Evolutionary conservation across 176 grass and related monocot genomes (phyloP).

Genomic region (Tillandsia fasciculata): DNA sequence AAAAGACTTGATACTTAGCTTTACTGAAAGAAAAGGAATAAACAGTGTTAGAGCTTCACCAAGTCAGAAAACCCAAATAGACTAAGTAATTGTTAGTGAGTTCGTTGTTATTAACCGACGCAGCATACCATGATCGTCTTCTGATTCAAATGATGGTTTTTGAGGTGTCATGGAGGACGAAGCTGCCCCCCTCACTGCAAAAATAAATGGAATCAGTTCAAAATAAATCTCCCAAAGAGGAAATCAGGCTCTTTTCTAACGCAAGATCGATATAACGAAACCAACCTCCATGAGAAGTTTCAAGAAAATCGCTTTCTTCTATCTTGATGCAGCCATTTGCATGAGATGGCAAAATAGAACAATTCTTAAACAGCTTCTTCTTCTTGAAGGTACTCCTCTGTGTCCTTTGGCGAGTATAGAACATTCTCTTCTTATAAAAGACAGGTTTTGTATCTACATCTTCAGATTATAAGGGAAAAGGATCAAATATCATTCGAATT

Average conservation of each 20-base stretch:
- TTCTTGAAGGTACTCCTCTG: slow-evolving; percentile 81
- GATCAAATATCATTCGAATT: background rate
- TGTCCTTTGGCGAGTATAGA: slow-evolving; percentile 78
- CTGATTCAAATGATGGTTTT: slow-evolving; percentile 37
- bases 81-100: background rate
- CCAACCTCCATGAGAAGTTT: slow-evolving; percentile 34
- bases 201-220: slow-evolving; percentile 15
- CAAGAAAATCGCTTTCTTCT: slow-evolving; percentile 22
- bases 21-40: slow-evolving; percentile 43
- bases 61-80: slow-evolving; percentile 2
- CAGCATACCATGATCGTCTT: slow-evolving; percentile 38
- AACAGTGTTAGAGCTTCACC: background rate
- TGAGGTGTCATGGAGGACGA: slow-evolving; percentile 27
- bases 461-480: slow-evolving; percentile 15
- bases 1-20: slow-evolving; percentile 87
- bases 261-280: slow-evolving; percentile 11
- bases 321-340: slow-evolving; percentile 27
- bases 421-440: slow-evolving; percentile 60
- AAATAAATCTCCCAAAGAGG: slow-evolving; percentile 13
- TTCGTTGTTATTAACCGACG: background rate
- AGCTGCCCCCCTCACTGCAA: slow-evolving; percentile 59
- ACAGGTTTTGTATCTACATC: slow-evolving; percentile 59
- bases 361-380: slow-evolving; percentile 61
- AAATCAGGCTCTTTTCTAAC: background rate
- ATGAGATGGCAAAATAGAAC: slow-evolving; percentile 30